Evolutionary conservation across 2,329 filamentous ascomycete species (phyloP).

Genomic region (Zymoseptoria passerinii): DNA sequence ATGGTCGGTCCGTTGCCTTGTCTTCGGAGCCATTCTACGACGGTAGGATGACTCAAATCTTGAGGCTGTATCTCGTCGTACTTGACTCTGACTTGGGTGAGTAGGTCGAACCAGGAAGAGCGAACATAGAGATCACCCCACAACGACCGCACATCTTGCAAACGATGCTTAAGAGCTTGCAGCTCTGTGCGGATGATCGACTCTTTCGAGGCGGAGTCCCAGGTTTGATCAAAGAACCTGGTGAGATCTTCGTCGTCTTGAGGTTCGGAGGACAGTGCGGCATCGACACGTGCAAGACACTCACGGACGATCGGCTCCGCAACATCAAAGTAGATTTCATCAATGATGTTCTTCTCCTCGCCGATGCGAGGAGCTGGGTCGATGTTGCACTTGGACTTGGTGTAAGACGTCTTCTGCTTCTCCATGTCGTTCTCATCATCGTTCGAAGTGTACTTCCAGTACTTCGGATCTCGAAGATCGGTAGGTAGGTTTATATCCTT

Average conservation of each 20-base stretch:
- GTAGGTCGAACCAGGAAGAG: conserved; percentile 1
- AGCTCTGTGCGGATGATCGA: conserved; percentile 4
- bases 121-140: too few species aligned
- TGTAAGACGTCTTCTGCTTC: neutral
- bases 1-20: conserved; percentile 14
- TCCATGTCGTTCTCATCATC: conserved; percentile 25
- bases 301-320: conserved; percentile 18
- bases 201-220: neutral
- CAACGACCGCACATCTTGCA: too few species aligned
- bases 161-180: neutral
- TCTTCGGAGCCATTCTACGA: conserved; percentile 16
- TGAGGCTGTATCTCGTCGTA: conserved; percentile 16
- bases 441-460: conserved; percentile 14
- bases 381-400: neutral
- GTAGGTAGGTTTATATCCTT: conserved; percentile 42
- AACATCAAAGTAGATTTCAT: conserved; percentile 41
- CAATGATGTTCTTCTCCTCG: conserved; percentile 47
- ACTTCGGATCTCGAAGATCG: conserved; percentile 34
- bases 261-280: conserved; percentile 1
- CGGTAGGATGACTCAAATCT: conserved; percentile 5
- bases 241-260: conserved; percentile 4
- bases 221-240: conserved; percentile 5
- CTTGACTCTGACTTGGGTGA: conserved; percentile 1
- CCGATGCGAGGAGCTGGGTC: neutral
- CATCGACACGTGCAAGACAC: conserved; percentile 10